These are phyloP conservation scores for Phaeosphaeria sp. DNA, from an alignment of 2,329 filamentous ascomycete genomes.

Conservation along the genomic window DNA sequence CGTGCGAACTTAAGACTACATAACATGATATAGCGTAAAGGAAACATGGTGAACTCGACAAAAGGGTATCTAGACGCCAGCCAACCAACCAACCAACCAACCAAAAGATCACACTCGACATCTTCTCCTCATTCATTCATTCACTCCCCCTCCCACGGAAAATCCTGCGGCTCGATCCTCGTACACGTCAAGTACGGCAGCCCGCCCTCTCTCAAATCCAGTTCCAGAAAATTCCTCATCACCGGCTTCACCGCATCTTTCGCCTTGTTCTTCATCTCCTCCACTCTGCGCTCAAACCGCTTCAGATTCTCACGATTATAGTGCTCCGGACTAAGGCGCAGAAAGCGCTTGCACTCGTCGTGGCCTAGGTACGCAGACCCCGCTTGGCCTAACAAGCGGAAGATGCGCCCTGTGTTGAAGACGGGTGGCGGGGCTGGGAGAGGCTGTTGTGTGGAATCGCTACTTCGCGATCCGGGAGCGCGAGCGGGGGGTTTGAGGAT, in stretches of 20 bases:
- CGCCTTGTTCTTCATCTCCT: conserved; percentile 86
- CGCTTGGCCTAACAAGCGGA: conserved; percentile 74
- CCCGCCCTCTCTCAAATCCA: conserved; percentile 68
- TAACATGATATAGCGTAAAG: background rate
- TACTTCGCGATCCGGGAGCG: conserved; percentile 39
- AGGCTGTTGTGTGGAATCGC: conserved; percentile 25
- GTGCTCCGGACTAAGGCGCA: conserved; percentile 80
- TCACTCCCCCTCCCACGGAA: conserved; percentile 63
- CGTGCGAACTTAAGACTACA: background rate
- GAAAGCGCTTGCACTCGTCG: conserved; percentile 88
- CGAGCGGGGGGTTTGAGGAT: conserved; percentile 53
- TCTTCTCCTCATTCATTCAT: too few relatives aligned
- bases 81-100: conserved; percentile 2
- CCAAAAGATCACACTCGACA: background rate
- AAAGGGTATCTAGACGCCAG: conserved; percentile 24
- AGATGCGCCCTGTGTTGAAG: conserved; percentile 73
- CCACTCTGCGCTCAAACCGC: conserved; percentile 83
- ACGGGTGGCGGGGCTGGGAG: conserved; percentile 50
- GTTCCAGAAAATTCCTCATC: conserved; percentile 83
- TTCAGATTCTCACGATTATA: conserved; percentile 87
- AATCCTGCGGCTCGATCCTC: conserved; percentile 65
- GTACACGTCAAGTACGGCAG: conserved; percentile 71
- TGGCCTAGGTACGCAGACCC: conserved; percentile 74
- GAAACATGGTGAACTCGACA: conserved; percentile 1
- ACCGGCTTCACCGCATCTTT: conserved; percentile 82